phyloP scores from a whole-genome alignment of 257 asterid species.

The Thymus mandschuricus region DNA sequence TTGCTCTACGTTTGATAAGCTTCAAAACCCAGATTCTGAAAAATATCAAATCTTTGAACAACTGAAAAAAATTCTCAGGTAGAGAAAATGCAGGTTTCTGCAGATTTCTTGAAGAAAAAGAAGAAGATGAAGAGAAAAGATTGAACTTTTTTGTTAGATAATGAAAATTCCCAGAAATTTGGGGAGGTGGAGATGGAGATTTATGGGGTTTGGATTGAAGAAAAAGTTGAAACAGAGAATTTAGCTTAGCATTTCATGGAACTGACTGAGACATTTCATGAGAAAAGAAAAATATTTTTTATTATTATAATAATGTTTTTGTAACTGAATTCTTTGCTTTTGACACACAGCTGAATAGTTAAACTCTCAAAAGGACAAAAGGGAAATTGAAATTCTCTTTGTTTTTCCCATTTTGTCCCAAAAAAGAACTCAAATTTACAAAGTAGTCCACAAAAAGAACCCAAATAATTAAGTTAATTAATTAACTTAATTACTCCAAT shows the following conservation, averaged over 20 bases:
- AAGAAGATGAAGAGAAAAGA: background rate
- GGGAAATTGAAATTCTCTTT: background rate
- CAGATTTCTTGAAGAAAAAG: background rate
- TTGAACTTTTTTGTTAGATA: background rate
- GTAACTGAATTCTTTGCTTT: slow-evolving; percentile 16
- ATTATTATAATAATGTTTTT: background rate
- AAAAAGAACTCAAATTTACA: slow-evolving; percentile 17
- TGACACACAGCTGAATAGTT: slow-evolving; percentile 9
- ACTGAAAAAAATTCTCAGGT: slow-evolving; percentile 20
- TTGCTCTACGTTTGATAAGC: slow-evolving; percentile 17
- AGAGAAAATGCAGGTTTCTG: slow-evolving; percentile 14
- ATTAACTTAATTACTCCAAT: too few species aligned
- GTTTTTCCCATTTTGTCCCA: slow-evolving; percentile 24
- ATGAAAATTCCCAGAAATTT: background rate
- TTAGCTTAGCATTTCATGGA: slow-evolving; percentile 11
- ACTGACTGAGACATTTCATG: slow-evolving; percentile 24
- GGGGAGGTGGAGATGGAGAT: slow-evolving; percentile 24
- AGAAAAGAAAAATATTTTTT: slow-evolving; percentile 6
- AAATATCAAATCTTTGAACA: slow-evolving; percentile 28
- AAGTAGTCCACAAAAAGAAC: background rate
- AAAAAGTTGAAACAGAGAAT: slow-evolving; percentile 40
- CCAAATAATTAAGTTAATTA: too few species aligned
- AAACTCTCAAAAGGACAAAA: background rate
- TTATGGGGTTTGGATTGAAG: slow-evolving; percentile 41
- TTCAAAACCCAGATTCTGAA: slow-evolving; percentile 23